These are phyloP conservation scores for Gyrodon lividus DNA, from an alignment of 768 basidiomycete genomes.

Conservation along the genomic window DNA sequence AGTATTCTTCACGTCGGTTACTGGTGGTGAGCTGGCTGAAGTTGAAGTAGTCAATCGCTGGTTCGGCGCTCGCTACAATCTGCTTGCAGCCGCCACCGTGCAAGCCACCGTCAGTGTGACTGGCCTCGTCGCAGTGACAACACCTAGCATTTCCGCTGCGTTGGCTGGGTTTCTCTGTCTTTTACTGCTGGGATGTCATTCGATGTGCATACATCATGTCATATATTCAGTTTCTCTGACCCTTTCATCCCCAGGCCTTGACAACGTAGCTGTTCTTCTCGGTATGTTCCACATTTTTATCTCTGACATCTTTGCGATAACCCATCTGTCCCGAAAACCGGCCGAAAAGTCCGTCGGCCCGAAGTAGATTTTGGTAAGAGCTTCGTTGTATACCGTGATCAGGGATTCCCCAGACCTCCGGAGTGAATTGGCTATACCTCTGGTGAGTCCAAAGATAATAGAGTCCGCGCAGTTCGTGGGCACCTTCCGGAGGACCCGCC, in stretches of 20 bases:
- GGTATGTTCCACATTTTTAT: conserved; percentile 42
- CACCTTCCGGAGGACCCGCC: conserved; percentile 69
- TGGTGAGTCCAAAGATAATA: conserved; percentile 39
- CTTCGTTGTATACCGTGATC: background rate
- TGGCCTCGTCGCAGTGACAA: conserved; percentile 60
- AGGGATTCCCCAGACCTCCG: conserved; percentile 74
- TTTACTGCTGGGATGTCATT: conserved; percentile 71
- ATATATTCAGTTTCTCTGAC: background rate
- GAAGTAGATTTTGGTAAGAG: conserved; percentile 78
- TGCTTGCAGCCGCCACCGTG: conserved; percentile 64
- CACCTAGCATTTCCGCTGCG: conserved; percentile 68
- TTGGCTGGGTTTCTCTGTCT: conserved; percentile 76
- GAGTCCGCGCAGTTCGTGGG: background rate
- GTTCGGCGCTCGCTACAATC: conserved; percentile 79
- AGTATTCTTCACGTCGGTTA: conserved; percentile 5
- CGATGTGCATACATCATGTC: conserved; percentile 40
- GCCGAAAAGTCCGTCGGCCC: conserved; percentile 62
- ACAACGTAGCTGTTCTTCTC: conserved; percentile 48
- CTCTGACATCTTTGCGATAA: background rate
- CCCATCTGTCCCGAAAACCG: background rate
- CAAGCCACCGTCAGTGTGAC: conserved; percentile 70
- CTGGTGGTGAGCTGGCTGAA: background rate
- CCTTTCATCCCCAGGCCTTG: conserved; percentile 9
- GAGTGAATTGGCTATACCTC: conserved; percentile 64
- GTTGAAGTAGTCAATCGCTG: conserved; percentile 68